Percentiles rank a stretch among this genome's conserved stretches.
phyloP scores from a whole-genome alignment of 225 moss, liverwort and hornwort species.

The Neckera pumila region DNA sequence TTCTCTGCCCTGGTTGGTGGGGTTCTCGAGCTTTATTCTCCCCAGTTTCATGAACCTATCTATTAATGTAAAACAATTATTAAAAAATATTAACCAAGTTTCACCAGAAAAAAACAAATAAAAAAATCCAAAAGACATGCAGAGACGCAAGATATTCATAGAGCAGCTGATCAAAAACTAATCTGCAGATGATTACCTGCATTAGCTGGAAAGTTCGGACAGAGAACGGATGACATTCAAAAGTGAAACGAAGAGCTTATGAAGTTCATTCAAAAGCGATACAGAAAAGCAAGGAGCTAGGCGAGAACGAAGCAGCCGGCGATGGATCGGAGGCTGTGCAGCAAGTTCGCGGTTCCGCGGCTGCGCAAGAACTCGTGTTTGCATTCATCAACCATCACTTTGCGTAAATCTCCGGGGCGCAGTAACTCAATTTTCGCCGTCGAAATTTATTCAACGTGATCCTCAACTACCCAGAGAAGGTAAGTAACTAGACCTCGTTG shows the following conservation, averaged over 20 bases:
- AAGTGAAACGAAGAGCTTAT: not conserved
- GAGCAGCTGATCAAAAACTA: not conserved
- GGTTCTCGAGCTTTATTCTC: not conserved
- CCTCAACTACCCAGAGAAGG: not conserved
- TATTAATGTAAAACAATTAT: not conserved
- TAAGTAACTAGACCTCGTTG: too few species aligned
- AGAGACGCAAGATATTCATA: not conserved
- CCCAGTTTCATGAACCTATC: not conserved
- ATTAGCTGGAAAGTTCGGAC: not conserved
- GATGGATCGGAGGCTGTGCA: not conserved
- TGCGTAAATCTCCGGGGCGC: not conserved
- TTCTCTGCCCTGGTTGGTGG: not conserved
- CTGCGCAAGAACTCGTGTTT: not conserved
- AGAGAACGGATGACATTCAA: too few species aligned
- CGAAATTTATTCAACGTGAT: not conserved
- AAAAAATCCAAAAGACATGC: not conserved
- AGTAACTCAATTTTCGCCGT: not conserved
- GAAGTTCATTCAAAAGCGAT: not conserved
- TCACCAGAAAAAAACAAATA: not conserved
- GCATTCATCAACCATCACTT: not conserved
- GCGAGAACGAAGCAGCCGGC: not conserved
- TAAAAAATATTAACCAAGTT: too few species aligned
- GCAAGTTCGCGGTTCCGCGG: not conserved
- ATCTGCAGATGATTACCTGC: not conserved
- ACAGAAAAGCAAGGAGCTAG: not conserved